Evolutionary conservation across 2,329 filamentous ascomycete genomes (phyloP).

Genomic region (Alternaria longipes): DNA sequence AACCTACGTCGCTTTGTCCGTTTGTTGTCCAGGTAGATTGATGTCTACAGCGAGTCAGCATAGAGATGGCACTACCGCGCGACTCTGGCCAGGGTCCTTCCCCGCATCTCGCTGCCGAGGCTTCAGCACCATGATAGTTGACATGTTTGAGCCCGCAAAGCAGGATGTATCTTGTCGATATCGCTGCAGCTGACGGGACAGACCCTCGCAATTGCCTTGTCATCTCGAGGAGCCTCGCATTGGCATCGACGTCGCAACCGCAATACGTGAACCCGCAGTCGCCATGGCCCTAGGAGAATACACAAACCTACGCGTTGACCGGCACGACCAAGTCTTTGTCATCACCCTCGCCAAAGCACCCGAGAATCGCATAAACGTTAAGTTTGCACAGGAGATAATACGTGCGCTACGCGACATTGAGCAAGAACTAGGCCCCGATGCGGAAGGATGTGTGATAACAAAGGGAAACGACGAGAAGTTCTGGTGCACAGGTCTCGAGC

Average conservation of each 20-base stretch:
- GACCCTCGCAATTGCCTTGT: neutral
- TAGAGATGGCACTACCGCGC: neutral
- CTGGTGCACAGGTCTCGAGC: slow-evolving; percentile 62
- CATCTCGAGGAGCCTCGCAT: neutral
- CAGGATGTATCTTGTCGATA: neutral
- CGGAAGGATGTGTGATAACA: slow-evolving; percentile 63
- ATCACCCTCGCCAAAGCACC: slow-evolving; percentile 64
- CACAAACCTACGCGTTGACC: slow-evolving; percentile 57
- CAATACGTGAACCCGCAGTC: neutral
- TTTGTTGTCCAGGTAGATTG: neutral
- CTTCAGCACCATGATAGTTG: slow-evolving; percentile 5
- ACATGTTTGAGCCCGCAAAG: neutral
- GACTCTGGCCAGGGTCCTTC: slow-evolving; percentile 6
- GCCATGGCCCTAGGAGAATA: slow-evolving; percentile 44
- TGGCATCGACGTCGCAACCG: neutral
- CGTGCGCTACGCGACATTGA: slow-evolving; percentile 60
- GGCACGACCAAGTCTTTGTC: slow-evolving; percentile 60
- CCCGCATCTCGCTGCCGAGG: slow-evolving; percentile 36
- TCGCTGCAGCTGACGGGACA: neutral
- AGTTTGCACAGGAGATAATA: slow-evolving; percentile 64
- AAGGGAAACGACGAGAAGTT: slow-evolving; percentile 61
- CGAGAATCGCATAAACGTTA: slow-evolving; percentile 63
- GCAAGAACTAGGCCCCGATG: slow-evolving; percentile 56
- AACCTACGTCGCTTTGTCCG: neutral
- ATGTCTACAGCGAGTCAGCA: neutral